Conservation (phyloP, 1,284 basidiomycete species). For the Marasmius fiardii region DNA sequence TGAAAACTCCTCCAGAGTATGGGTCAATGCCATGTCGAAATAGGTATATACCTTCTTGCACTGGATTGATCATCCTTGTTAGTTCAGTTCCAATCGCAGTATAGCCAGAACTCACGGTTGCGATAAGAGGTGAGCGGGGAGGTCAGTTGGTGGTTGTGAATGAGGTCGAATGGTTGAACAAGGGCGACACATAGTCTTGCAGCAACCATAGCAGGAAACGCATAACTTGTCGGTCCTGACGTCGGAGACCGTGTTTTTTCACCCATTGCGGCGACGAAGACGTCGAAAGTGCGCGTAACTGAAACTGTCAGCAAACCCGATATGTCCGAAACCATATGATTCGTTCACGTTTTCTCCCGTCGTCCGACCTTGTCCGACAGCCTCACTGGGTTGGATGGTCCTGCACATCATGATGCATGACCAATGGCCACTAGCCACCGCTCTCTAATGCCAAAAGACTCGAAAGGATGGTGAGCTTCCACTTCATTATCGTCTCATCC, state of each 20-base stretch:
- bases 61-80: conserved; percentile 35
- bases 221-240: not conserved
- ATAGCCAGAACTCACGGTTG: conserved; percentile 27
- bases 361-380: no score
- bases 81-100: not conserved
- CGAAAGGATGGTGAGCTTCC: not conserved
- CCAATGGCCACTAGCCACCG: no score
- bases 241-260: not conserved
- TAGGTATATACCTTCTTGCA: conserved; percentile 85
- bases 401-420: no score
- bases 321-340: not conserved
- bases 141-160: conserved; percentile 74
- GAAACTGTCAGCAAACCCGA: not conserved
- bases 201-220: conserved; percentile 35
- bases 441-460: not conserved
- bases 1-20: conserved; percentile 80
- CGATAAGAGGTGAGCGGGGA: conserved; percentile 80
- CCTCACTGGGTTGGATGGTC: no score
- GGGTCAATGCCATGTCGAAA: conserved; percentile 73
- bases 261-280: not conserved
- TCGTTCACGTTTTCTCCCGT: no score
- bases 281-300: no score
- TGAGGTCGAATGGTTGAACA: conserved; percentile 38
- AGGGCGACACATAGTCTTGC: conserved; percentile 49
- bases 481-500: not conserved